Evolutionary conservation across 176 grass and related monocot genomes (phyloP).

Genomic region (Melocanna baccifera): DNA sequence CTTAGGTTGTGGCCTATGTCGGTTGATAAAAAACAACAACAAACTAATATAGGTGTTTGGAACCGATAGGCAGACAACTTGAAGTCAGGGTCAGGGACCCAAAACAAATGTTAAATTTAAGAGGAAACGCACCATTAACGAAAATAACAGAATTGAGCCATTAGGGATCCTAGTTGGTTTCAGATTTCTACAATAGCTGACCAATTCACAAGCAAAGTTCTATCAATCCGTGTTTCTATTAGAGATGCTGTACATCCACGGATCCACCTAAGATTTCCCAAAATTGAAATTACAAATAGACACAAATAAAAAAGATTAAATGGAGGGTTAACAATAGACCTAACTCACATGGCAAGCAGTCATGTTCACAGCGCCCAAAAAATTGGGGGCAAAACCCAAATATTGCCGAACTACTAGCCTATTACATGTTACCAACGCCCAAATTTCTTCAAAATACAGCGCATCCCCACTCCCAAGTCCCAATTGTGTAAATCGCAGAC

Average conservation of each 20-base stretch:
- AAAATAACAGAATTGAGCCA: not conserved
- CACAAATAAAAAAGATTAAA: not conserved
- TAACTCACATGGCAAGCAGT: not conserved
- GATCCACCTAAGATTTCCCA: not conserved
- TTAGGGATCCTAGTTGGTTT: not conserved
- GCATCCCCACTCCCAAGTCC: not conserved
- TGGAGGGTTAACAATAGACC: not conserved
- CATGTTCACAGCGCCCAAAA: not conserved
- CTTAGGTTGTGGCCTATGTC: not conserved
- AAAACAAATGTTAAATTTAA: conserved; percentile 4
- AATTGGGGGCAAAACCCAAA: not conserved
- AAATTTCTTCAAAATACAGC: conserved; percentile 26
- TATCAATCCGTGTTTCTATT: not conserved
- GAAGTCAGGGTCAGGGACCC: not conserved
- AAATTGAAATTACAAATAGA: not conserved
- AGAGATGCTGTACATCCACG: not conserved
- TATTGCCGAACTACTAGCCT: not conserved
- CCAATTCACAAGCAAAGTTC: not conserved
- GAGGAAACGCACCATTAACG: not conserved
- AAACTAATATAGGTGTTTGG: not conserved
- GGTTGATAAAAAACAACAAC: conserved; percentile 3
- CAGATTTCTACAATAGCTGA: not conserved
- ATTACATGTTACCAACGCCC: not conserved
- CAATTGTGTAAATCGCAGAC: conserved; percentile 18
- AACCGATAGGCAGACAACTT: not conserved